These are phyloP conservation scores for Glycine tomentella DNA, from an alignment of 306 rosid genomes.

Conservation along the genomic window DNA sequence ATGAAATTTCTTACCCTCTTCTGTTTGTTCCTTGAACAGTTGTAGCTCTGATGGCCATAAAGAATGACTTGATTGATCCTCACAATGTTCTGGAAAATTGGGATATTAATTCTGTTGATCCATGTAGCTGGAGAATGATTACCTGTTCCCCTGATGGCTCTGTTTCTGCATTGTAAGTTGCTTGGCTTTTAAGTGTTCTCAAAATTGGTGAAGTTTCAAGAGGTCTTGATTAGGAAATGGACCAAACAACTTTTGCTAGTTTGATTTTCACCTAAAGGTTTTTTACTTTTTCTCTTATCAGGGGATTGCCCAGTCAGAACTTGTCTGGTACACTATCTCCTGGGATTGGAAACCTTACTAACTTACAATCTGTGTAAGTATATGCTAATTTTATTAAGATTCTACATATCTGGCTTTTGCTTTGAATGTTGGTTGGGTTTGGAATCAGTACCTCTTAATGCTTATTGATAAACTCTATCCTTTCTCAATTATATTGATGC, in stretches of 20 bases:
- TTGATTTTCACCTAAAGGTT: slow-evolving; percentile 31
- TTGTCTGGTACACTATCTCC: slow-evolving; percentile 91
- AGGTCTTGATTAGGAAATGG: slow-evolving; percentile 30
- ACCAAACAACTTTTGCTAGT: slow-evolving; percentile 3
- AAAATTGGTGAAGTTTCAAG: slow-evolving; percentile 21
- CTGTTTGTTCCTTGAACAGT: slow-evolving; percentile 59
- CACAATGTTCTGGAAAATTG: slow-evolving; percentile 93
- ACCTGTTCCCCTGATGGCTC: slow-evolving; percentile 88
- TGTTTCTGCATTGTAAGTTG: slow-evolving; percentile 88
- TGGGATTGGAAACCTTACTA: slow-evolving; percentile 80
- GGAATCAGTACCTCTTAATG: background rate
- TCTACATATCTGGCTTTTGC: slow-evolving; percentile 4
- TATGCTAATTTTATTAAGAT: slow-evolving; percentile 31
- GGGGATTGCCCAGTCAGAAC: slow-evolving; percentile 98
- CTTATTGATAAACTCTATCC: background rate
- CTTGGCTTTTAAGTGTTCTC: slow-evolving; percentile 28
- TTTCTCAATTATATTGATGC: background rate
- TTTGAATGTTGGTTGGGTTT: too few species aligned
- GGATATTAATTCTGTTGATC: slow-evolving; percentile 96
- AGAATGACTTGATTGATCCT: slow-evolving; percentile 75
- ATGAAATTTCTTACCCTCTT: slow-evolving; percentile 35
- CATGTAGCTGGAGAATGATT: slow-evolving; percentile 99
- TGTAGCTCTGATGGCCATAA: slow-evolving; percentile 89
- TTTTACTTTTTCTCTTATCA: slow-evolving; percentile 37
- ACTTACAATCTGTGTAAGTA: slow-evolving; percentile 91